Evolutionary conservation across 441 rosid genomes (phyloP).

Genomic region (Omphalea diandra): DNA sequence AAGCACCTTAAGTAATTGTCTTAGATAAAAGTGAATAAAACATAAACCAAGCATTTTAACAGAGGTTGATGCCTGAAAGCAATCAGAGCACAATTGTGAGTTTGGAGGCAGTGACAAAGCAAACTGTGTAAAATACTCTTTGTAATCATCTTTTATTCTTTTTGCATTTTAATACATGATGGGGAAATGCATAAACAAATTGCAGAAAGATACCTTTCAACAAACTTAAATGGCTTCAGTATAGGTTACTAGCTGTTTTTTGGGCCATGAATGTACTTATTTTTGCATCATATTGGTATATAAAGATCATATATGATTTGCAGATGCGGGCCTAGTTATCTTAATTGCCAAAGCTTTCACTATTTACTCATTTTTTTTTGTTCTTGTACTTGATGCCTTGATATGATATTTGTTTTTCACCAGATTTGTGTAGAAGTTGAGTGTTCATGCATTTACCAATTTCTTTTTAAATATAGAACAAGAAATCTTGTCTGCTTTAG

Average conservation of each 20-base stretch:
- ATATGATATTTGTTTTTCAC: neutral
- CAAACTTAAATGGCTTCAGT: neutral
- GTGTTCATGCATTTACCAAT: neutral
- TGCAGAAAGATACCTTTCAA: neutral
- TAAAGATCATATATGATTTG: neutral
- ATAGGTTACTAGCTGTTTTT: neutral
- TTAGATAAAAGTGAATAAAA: neutral
- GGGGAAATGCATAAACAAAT: neutral
- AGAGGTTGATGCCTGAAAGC: neutral
- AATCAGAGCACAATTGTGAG: neutral
- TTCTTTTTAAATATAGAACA: conserved; percentile 1
- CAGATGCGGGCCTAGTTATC: neutral
- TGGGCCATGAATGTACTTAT: neutral
- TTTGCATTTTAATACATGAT: neutral
- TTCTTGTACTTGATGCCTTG: neutral
- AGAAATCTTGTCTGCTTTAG: conserved; percentile 2
- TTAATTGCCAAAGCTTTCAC: conserved; percentile 1
- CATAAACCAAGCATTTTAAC: neutral
- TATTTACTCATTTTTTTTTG: neutral
- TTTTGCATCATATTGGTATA: neutral
- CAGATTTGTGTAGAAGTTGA: neutral
- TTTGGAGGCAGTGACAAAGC: neutral
- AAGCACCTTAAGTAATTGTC: neutral
- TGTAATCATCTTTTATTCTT: neutral
- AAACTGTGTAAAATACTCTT: neutral